Base-by-base conservation (phyloP, 169 alveolate species). In the Eimeria praecox region DNA sequence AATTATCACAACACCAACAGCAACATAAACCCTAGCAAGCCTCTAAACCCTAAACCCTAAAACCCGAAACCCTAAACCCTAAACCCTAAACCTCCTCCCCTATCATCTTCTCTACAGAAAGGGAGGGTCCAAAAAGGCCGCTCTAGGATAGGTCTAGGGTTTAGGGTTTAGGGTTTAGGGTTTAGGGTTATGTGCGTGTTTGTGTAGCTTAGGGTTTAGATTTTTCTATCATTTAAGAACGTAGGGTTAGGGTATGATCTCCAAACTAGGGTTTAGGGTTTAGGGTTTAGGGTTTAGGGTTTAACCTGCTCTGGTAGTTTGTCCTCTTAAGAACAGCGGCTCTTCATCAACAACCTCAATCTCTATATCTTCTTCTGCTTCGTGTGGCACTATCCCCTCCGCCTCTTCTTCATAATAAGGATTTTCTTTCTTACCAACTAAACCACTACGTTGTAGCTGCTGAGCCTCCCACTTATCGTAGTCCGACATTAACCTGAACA, bases 271-370 rank as follows among this genome's bases (percentile, higher is more conserved):
- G 56, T 49, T 12, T 49, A 49, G 56, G 69, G 75, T 64, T n/a
- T 64, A 64, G 75, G 75, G 66, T 56, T n/a, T 64, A 64, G 75
- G 75, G 75, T 64, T 27, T 64, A 64, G 75, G 75, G 75, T 64
- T 64, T 64, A 64, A 40, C 97, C 97, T 3, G 97, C 88, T n/a
- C 96, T 82, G 16, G 99, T 98, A 8, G 99, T 99, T 95, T 99
- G 99, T 10, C 99, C 99, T 75, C 98, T 98, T 27, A 99, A 98
- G 97, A 99, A 99, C 18, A 99, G 98, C 42, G 99, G 99, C 59
- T 98, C 99, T 89, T 97, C 98, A 49, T 88, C 97, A 0, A 87
- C 89, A 5, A 95, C 92, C 52, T 95, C 97, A 24, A 95, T 54
- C 54, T 95, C 97, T 14, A 95, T 91, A 80, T 90, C 95, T 44